Conservation (phyloP, 306 rosid genomes). For the Pterocarpus santalinus region DNA sequence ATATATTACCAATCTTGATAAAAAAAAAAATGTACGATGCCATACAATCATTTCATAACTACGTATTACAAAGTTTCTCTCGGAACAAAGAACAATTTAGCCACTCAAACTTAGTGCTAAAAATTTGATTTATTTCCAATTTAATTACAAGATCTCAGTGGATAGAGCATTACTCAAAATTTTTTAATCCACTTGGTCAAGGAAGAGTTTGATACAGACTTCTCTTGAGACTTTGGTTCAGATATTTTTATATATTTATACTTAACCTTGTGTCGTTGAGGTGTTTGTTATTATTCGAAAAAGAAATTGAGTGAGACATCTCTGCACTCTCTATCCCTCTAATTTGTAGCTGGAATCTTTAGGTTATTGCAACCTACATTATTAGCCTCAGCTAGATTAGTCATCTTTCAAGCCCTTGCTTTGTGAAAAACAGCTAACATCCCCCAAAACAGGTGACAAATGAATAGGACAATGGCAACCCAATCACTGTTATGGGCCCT, state of each 20-base stretch:
- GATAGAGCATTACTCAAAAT: not conserved
- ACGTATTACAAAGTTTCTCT: not conserved
- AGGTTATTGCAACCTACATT: slow-evolving; percentile 10
- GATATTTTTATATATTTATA: slow-evolving; percentile 1
- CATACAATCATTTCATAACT: too few species aligned
- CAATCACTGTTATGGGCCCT: slow-evolving; percentile 39
- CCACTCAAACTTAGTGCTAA: not conserved
- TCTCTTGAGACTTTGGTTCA: not conserved
- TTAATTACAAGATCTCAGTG: not conserved
- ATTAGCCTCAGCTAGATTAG: not conserved
- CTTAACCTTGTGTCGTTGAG: not conserved
- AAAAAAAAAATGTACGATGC: too few species aligned
- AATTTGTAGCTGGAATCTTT: slow-evolving; percentile 2
- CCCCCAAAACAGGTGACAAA: slow-evolving; percentile 6
- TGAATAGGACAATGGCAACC: slow-evolving; percentile 37
- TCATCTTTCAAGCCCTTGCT: slow-evolving; percentile 21
- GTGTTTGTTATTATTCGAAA: slow-evolving; percentile 18
- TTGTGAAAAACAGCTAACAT: slow-evolving; percentile 39
- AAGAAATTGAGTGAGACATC: slow-evolving; percentile 27
- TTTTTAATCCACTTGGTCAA: slow-evolving; percentile 2
- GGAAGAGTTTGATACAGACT: not conserved
- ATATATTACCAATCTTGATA: too few species aligned
- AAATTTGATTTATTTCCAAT: not conserved
- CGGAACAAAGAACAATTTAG: not conserved
- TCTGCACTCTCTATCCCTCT: not conserved